Base-by-base conservation (phyloP, 2,329 filamentous ascomycete genomes). In the Akanthomyces uredinophilus region DNA sequence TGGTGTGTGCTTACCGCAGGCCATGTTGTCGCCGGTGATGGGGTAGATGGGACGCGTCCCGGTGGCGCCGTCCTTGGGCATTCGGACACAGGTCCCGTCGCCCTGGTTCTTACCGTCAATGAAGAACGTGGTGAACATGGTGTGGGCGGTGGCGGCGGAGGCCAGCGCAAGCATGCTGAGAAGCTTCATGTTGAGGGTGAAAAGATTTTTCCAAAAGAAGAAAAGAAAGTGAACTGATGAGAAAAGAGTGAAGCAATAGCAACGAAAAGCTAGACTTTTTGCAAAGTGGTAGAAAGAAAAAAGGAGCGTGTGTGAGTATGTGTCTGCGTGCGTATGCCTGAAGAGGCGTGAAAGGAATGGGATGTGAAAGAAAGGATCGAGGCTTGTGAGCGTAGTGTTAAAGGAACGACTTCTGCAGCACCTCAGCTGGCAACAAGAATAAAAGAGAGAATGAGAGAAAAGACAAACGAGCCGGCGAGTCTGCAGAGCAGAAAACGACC, bases 11-110 rank as follows among this genome's bases (percentile, higher is more conserved):
- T 64, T 79, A 88, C 88, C 89, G 70, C 89, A 92, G 43, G 87
- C 87, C 84, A 92, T 88, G 64, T 86, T 85, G 32, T 81, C 72
- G 66, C 83, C 85, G 16, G 74, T 71, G 18, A 91, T 71, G 64
- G 83, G 78, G 4, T 75, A 74, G 58, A 92, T 79, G 32, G 88
- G 89, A 41, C 72, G 73, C 5, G 82, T 88, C 55, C 83, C 79
- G 0, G 78, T 81, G 7, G 73, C 71, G 3, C 78, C 74, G 60
- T 84, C 75, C 46, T 74, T 78, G 60, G 83, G 83, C 83, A 89
- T 88, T 47, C 89, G 86, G 56, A 92, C 81, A 68, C 88, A 91
- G 29, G 86, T 87, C 35, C 84, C 89, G 69, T 90, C 86, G 64
- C 89, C 89, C 73, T 91, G 86, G 68, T 83, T 81, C 53, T 81